A percentile compares a stretch with the other conserved stretches of the same genome.
Evolutionary conservation across 495 filamentous ascomycete species (phyloP).

Genomic region (Xylaria scruposa): DNA sequence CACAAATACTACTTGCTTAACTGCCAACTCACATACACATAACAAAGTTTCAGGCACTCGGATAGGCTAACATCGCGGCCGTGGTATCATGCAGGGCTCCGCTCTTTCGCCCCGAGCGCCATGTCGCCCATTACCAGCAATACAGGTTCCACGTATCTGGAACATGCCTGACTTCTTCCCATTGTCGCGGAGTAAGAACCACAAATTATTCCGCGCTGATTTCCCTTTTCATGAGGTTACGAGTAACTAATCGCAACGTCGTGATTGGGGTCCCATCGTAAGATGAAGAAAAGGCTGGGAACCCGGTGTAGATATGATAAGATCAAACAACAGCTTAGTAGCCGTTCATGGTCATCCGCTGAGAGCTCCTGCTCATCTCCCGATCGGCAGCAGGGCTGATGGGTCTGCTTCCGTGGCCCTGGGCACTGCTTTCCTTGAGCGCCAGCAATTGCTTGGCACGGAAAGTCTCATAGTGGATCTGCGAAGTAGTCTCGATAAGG

Average conservation of each 20-base stretch:
- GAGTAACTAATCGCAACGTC: background rate
- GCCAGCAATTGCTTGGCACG: constrained; percentile 98
- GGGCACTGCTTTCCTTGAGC: constrained; percentile 95
- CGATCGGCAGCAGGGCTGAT: constrained; percentile 94
- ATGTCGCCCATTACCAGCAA: constrained; percentile 27
- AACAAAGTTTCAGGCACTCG: constrained; percentile 27
- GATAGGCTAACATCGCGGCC: constrained; percentile 32
- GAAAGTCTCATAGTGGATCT: constrained; percentile 99
- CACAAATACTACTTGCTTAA: constrained; percentile 42
- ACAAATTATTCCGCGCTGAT: constrained; percentile 21
- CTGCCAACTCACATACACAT: constrained; percentile 38
- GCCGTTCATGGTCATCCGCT: constrained; percentile 97
- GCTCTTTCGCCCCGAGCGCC: constrained; percentile 26
- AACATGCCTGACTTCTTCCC: constrained; percentile 29
- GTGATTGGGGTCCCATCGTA: background rate
- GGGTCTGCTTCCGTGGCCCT: constrained; percentile 84
- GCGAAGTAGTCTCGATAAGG: constrained; percentile 98
- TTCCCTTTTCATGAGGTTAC: constrained; percentile 4
- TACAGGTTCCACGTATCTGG: constrained; percentile 35
- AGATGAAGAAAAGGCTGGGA: constrained; percentile 12
- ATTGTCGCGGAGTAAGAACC: constrained; percentile 28
- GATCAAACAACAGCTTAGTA: constrained; percentile 62
- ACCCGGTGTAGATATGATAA: constrained; percentile 27
- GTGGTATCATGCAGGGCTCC: constrained; percentile 36
- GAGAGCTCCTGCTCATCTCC: constrained; percentile 94